Percentiles rank a stretch among this genome's conserved stretches.
These are phyloP conservation scores for Orbilia blumenaviensis DNA, from an alignment of 2,329 filamentous ascomycete genomes.

Conservation along the genomic window DNA sequence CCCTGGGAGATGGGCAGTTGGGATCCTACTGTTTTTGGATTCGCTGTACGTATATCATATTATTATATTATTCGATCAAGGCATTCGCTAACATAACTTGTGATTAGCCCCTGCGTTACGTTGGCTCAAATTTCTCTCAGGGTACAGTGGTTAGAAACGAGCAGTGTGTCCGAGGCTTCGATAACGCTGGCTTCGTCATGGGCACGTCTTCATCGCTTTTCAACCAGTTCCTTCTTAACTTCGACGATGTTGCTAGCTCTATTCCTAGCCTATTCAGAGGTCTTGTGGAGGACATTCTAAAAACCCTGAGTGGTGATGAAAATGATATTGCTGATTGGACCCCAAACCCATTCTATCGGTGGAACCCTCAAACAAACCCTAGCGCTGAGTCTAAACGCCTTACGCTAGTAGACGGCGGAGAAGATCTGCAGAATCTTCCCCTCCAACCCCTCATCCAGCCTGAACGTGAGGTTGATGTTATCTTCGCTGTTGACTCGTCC, in stretches of 20 bases:
- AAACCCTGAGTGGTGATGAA: conserved; percentile 62
- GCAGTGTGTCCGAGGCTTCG: conserved; percentile 78
- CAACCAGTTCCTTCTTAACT: conserved; percentile 76
- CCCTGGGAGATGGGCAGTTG: conserved; percentile 82
- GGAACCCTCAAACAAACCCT: conserved; percentile 69
- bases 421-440: conserved; percentile 81
- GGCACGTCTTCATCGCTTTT: conserved; percentile 86
- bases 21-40: conserved; percentile 76
- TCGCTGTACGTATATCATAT: conserved; percentile 61
- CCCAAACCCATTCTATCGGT: conserved; percentile 79
- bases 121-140: conserved; percentile 76
- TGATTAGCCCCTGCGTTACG: conserved; percentile 71
- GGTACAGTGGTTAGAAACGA: conserved; percentile 67
- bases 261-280: conserved; percentile 60
- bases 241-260: conserved; percentile 67
- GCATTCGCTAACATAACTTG: conserved; percentile 66
- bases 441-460: conserved; percentile 80
- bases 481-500: conserved; percentile 81
- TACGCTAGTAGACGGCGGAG: conserved; percentile 79
- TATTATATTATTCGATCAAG: too few species aligned
- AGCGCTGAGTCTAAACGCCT: conserved; percentile 68
- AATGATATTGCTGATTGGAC: conserved; percentile 78
- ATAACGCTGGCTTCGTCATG: conserved; percentile 83
- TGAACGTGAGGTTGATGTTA: conserved; percentile 76
- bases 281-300: conserved; percentile 69